phyloP scores from a whole-genome alignment of 2,329 filamentous ascomycete species.

The Aspergillus chevalieri region DNA sequence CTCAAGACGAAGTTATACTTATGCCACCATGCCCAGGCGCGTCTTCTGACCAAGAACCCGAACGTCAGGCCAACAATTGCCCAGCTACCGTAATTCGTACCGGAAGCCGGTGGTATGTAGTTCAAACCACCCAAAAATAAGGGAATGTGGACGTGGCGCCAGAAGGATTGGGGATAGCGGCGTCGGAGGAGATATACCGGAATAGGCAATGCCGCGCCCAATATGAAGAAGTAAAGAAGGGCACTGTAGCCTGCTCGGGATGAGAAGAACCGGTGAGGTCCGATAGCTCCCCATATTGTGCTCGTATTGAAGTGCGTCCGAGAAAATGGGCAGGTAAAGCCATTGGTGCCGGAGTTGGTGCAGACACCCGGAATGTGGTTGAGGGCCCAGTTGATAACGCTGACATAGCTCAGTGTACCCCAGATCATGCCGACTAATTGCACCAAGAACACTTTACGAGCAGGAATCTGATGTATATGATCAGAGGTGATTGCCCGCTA shows the following conservation, averaged over 20 bases:
- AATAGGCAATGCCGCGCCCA: constrained; percentile 56
- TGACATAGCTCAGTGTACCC: constrained; percentile 38
- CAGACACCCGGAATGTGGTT: constrained; percentile 40
- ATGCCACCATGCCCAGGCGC: constrained; percentile 62
- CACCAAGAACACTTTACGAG: constrained; percentile 42
- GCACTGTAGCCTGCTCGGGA: constrained; percentile 53
- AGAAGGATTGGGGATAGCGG: constrained; percentile 18
- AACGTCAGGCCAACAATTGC: constrained; percentile 58
- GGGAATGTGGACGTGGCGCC: constrained; percentile 44
- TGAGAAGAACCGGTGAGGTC: constrained; percentile 60
- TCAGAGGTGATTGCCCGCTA: not conserved
- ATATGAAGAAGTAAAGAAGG: constrained; percentile 63
- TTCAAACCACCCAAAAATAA: constrained; percentile 58
- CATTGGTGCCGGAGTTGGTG: constrained; percentile 51
- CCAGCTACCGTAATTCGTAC: constrained; percentile 64
- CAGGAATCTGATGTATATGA: constrained; percentile 25
- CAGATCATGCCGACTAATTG: constrained; percentile 45
- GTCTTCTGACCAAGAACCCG: constrained; percentile 56
- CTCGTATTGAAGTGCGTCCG: constrained; percentile 60
- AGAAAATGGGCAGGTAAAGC: constrained; percentile 51
- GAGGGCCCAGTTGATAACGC: constrained; percentile 42
- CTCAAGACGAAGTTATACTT: constrained; percentile 69
- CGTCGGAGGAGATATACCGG: constrained; percentile 52
- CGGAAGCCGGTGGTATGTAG: constrained; percentile 59
- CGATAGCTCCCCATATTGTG: constrained; percentile 65